phyloP scores from a whole-genome alignment of 129 eudicot species.

The Chrysanthemum makinoi region DNA sequence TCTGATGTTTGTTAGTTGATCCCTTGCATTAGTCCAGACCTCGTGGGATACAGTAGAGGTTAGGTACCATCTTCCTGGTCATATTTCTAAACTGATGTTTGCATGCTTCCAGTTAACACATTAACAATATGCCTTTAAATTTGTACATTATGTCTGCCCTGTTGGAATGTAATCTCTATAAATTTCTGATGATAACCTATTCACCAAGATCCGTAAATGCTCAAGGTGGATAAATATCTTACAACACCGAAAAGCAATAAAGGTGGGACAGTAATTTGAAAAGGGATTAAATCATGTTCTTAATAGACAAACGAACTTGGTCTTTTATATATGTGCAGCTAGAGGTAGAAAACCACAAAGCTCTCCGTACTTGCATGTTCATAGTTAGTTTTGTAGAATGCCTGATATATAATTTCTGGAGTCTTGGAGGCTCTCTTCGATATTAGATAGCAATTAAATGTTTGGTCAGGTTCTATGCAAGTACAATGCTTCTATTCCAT shows the following conservation, averaged over 20 bases:
- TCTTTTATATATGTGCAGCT: no score
- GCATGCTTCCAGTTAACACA: background rate
- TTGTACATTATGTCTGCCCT: background rate
- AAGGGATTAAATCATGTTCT: background rate
- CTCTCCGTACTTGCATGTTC: no score
- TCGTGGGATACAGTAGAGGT: constrained; percentile 10
- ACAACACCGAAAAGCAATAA: background rate
- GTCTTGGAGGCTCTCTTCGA: no score
- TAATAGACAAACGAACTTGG: no score
- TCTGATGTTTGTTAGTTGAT: constrained; percentile 20
- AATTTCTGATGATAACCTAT: background rate
- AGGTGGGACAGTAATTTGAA: background rate
- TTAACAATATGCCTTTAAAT: constrained; percentile 3
- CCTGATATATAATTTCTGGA: no score
- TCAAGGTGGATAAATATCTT: background rate
- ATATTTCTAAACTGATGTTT: background rate
- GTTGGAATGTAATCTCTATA: constrained; percentile 13
- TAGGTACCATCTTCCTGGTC: constrained; percentile 13
- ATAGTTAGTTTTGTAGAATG: no score
- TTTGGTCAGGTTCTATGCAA: no score
- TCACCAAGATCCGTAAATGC: background rate
- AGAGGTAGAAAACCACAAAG: no score
- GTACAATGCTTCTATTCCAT: no score
- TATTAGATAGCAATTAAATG: no score
- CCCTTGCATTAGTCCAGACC: background rate